Conservation (phyloP, 2,329 filamentous ascomycete species). For the Fusarium oxysporum region DNA sequence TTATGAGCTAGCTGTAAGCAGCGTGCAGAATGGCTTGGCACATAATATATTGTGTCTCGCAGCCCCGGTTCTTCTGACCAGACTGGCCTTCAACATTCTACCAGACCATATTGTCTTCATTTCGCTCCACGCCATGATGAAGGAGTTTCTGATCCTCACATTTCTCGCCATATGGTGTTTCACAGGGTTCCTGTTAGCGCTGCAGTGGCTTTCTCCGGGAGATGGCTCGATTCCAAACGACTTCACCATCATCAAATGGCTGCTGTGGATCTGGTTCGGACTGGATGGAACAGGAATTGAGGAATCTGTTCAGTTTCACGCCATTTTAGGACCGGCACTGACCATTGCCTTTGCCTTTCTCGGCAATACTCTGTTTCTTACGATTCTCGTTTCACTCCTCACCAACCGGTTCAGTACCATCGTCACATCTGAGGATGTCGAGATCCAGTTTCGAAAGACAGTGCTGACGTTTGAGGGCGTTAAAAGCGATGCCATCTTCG, state of each 20-base stretch:
- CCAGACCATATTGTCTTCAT: conserved; percentile 81
- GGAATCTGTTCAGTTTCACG: conserved; percentile 67
- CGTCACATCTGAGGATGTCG: conserved; percentile 72
- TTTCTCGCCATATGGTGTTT: conserved; percentile 75
- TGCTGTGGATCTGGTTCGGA: conserved; percentile 82
- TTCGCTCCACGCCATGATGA: conserved; percentile 77
- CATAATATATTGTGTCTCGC: conserved; percentile 73
- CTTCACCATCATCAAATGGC: conserved; percentile 76
- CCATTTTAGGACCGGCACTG: conserved; percentile 72
- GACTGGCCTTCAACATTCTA: conserved; percentile 77
- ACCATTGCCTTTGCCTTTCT: conserved; percentile 79
- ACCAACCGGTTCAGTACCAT: conserved; percentile 77
- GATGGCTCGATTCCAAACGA: conserved; percentile 44
- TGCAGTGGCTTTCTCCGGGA: conserved; percentile 68
- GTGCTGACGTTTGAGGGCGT: conserved; percentile 79
- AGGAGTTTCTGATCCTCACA: conserved; percentile 74
- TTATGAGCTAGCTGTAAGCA: conserved; percentile 60
- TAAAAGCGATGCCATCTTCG: conserved; percentile 76
- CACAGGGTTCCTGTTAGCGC: conserved; percentile 74
- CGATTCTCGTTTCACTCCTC: conserved; percentile 76
- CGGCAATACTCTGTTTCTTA: conserved; percentile 74
- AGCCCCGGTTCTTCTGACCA: conserved; percentile 73
- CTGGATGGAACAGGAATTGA: conserved; percentile 70
- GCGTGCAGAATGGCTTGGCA: conserved; percentile 61
- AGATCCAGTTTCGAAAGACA: conserved; percentile 76